Percentiles rank a stretch among this genome's conserved stretches.
Conservation (phyloP, 805 yeast genomes). For the Candida ipomoeae region DNA sequence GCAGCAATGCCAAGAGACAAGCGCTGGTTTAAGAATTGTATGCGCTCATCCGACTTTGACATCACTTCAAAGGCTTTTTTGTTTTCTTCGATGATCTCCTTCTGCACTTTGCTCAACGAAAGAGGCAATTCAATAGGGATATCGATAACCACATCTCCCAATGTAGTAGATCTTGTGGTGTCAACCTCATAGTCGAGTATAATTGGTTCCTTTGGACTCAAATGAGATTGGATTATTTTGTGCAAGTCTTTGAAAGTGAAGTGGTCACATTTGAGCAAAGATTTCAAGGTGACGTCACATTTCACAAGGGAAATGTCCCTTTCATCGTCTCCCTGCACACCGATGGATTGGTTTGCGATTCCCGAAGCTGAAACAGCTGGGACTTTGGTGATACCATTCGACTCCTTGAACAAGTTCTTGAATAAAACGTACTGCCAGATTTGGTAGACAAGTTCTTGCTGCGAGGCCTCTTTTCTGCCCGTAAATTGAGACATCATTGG, state of each 20-base stretch:
- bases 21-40: slow-evolving; percentile 40
- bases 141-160: slow-evolving; percentile 79
- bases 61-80: slow-evolving; percentile 40
- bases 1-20: slow-evolving; percentile 48
- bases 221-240: slow-evolving; percentile 61
- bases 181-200: slow-evolving; percentile 68
- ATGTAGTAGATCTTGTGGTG: slow-evolving; percentile 71
- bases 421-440: slow-evolving; percentile 76
- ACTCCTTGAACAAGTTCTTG: slow-evolving; percentile 48
- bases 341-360: slow-evolving; percentile 15
- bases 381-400: slow-evolving; percentile 28
- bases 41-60: slow-evolving; percentile 40
- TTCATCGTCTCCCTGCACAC: slow-evolving; percentile 23
- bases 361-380: slow-evolving; percentile 36
- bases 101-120: slow-evolving; percentile 33
- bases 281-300: slow-evolving; percentile 43
- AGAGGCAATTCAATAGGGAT: slow-evolving; percentile 46
- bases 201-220: slow-evolving; percentile 81
- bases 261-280: slow-evolving; percentile 46
- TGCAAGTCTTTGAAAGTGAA: slow-evolving; percentile 70
- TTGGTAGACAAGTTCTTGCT: slow-evolving; percentile 77
- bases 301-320: slow-evolving; percentile 33
- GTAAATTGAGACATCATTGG: slow-evolving; percentile 62
- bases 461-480: slow-evolving; percentile 75
- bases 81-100: slow-evolving; percentile 33